Base-by-base conservation (phyloP, 2,329 filamentous ascomycete species). In the Didymella arachidicola region DNA sequence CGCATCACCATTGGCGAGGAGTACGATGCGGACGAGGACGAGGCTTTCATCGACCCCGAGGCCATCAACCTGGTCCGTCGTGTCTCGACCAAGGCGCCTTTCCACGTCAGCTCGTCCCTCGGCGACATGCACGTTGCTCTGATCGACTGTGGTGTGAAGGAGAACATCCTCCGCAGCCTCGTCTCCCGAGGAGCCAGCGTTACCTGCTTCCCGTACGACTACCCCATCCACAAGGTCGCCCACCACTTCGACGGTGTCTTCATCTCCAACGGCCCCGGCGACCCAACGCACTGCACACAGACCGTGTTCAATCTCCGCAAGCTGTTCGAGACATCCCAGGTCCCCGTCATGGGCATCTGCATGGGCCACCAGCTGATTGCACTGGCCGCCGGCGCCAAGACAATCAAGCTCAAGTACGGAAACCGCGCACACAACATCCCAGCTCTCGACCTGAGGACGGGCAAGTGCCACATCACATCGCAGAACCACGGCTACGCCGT, bases 341-440 rank as follows among this genome's bases (percentile, higher is more conserved):
- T 97, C 32, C 95, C 95, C 59, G 89, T 99, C 80, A 96, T 99
- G 88, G 95, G 95, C 71, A 98, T 99, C 75, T 99, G 95, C 78
- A 87, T 99, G 67, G 95, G 95, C 65, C 95, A 99, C 81, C 95
- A 99, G 84, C 88, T 99, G 52, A 85, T 99, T 58, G 94, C 93
- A 65, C 86, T 97, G 68, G 93, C 95, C 47, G 86, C 90, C 59
- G 95, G 95, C 64, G 95, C 92, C 53, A 86, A 87, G 71, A 98
- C 95, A 62, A 89, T 96, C 81, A 98, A 98, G 87, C 87, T 99
- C 80, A 98, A 98, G 87, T 99, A 97, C 79, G 95, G 95, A 74
- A 99, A 99, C 86, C 91, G 95, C 69, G 95, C 93, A 18, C 95
- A 98, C 85, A 99, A 99, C 84, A 98, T 98, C 72, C 95, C 95